Evolutionary conservation across 495 filamentous ascomycete genomes (phyloP).

Genomic region (Neurospora pannonica): DNA sequence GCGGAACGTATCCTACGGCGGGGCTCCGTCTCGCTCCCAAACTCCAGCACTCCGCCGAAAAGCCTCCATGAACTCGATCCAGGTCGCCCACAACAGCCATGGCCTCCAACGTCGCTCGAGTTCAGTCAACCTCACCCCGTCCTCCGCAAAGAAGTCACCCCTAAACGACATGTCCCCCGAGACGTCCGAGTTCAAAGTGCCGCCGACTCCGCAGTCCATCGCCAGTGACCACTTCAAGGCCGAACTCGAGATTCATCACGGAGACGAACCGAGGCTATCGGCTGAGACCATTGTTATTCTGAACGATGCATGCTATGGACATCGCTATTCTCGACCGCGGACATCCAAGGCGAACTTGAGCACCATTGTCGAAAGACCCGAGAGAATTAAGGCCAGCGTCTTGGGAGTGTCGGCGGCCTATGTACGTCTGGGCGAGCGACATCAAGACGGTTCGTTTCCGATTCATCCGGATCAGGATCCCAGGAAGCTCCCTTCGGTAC

Average conservation of each 20-base stretch:
- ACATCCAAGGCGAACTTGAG: constrained; percentile 53
- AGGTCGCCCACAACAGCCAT: constrained; percentile 23
- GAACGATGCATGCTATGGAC: constrained; percentile 89
- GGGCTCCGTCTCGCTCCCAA: constrained; percentile 35
- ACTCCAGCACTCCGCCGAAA: constrained; percentile 42
- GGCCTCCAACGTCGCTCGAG: constrained; percentile 39
- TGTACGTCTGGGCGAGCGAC: constrained; percentile 71
- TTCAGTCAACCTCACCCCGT: constrained; percentile 38
- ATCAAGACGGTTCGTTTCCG: constrained; percentile 59
- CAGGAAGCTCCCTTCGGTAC: constrained; percentile 46
- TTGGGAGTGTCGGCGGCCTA: constrained; percentile 81
- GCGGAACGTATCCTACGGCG: constrained; percentile 42
- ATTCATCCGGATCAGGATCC: constrained; percentile 45
- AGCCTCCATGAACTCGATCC: constrained; percentile 47
- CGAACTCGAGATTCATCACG: constrained; percentile 57
- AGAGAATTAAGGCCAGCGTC: constrained; percentile 77
- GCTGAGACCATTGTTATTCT: constrained; percentile 72
- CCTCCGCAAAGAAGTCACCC: constrained; percentile 26
- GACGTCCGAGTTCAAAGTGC: constrained; percentile 26
- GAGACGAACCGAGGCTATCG: constrained; percentile 30
- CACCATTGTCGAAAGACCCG: constrained; percentile 83
- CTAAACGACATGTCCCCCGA: constrained; percentile 28
- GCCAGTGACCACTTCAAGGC: constrained; percentile 59
- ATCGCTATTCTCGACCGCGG: constrained; percentile 77
- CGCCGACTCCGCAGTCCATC: constrained; percentile 55